Base-by-base conservation (phyloP, 2,329 filamentous ascomycete genomes). In the Exophiala spinifera region DNA sequence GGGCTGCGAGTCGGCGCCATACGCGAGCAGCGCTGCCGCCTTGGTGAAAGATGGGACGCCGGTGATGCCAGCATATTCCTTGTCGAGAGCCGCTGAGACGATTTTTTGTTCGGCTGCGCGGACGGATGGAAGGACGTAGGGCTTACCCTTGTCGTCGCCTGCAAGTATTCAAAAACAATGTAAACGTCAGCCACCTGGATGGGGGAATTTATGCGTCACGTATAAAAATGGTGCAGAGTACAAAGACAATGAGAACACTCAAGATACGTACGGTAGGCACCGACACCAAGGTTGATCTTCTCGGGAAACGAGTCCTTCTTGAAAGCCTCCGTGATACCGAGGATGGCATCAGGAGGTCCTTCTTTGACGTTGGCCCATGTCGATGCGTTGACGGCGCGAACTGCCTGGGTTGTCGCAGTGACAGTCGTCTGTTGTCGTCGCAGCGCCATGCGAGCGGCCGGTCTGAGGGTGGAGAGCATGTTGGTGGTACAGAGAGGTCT, bases 221-320 rank as follows among this genome's bases (percentile, higher is more conserved):
- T n/a, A n/a, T n/a, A n/a, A n/a, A n/a, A n/a, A 10, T 31, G 8
- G 15, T 14, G 15, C 20, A 45, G 5, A 23, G 13, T 20, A 25
- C 23, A 23, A 34, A 10, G 34, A 19, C 28, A 3, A 34, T 17
- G 39, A n/a, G n/a, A 3, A 33, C 23, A 49, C 20, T 15, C 7
- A 34, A 20, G 40, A 10, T n/a, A 59, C 73, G 65, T 70, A 78
- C 94, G 91, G 84, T 99, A 99, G 70, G 94, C 94, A 69, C 94
- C 94, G 64, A 97, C 94, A 78, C 91, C 94, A 59, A 99, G 80
- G 80, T 97, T 97, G 81, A 99, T 97, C 85, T 97, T 99, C 79
- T 96, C 85, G 61, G 84, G 79, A 75, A 95, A 92, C 68, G 80
- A 82, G 74, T 99, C 94, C 75, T 91, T 91, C 83, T 97, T 99